phyloP scores from a whole-genome alignment of 2,329 filamentous ascomycete genomes.

The Aspergillus oerlinghausenensis region DNA sequence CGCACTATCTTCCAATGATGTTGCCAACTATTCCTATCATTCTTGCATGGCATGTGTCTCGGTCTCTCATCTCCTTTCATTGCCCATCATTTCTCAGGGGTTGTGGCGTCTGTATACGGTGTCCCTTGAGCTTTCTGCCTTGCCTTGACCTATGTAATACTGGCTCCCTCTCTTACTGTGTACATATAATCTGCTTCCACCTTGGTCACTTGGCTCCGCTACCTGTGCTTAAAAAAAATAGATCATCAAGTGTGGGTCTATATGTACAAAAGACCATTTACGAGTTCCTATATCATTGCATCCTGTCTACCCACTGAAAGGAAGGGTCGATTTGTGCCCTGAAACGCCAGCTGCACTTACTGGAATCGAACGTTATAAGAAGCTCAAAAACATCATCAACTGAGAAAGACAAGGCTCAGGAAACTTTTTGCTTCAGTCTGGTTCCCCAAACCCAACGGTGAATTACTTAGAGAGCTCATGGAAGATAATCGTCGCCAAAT shows the following conservation, averaged over 20 bases:
- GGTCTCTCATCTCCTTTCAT: constrained; percentile 5
- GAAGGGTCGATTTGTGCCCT: background rate
- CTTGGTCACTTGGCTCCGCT: constrained; percentile 4
- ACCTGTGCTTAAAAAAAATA: constrained; percentile 6
- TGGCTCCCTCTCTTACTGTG: constrained; percentile 27
- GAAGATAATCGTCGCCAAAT: constrained; percentile 1
- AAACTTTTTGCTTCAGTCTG: background rate
- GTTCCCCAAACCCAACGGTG: background rate
- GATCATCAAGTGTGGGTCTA: constrained; percentile 4
- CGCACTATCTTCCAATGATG: background rate
- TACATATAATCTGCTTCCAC: constrained; percentile 23
- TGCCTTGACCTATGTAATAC: constrained; percentile 14
- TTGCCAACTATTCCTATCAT: background rate
- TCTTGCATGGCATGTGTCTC: constrained; percentile 11
- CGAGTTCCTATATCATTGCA: background rate
- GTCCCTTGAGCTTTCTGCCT: constrained; percentile 19
- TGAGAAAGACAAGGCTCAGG: background rate
- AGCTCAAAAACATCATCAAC: background rate
- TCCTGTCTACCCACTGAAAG: background rate
- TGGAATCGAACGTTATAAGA: background rate
- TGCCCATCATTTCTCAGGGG: constrained; percentile 23
- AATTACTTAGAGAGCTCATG: background rate
- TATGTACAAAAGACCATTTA: constrained; percentile 1
- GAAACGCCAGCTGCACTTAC: background rate
- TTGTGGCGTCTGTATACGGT: constrained; percentile 26